Percentiles rank a stretch among this genome's conserved stretches.
Conservation (phyloP, 352 stramenopile genomes). For the Pythium pectinolyticum region DNA sequence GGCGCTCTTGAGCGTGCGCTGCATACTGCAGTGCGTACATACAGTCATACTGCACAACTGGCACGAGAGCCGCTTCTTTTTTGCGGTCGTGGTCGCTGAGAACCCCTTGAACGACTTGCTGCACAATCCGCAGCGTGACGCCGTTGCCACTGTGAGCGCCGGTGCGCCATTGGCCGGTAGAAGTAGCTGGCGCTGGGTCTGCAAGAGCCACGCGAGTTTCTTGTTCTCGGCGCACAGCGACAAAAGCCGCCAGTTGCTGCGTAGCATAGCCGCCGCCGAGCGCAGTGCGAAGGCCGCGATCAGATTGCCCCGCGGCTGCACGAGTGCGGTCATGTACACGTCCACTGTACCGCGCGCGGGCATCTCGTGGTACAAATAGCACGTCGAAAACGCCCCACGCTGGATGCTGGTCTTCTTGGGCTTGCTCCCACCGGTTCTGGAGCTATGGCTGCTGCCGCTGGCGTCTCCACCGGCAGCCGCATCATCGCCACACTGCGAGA, state of each 20-base stretch:
- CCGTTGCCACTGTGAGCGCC: not conserved
- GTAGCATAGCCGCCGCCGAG: conserved; percentile 15
- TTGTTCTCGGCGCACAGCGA: conserved; percentile 30
- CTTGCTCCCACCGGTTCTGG: too few relatives aligned
- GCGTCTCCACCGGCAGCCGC: too few relatives aligned
- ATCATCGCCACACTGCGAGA: conserved; percentile 10
- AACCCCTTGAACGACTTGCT: conserved; percentile 28
- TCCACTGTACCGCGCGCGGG: conserved; percentile 20
- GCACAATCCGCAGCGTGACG: conserved; percentile 25
- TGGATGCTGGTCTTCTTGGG: conserved; percentile 8
- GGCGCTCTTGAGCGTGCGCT: conserved; percentile 23
- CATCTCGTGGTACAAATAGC: conserved; percentile 33
- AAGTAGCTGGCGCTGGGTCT: conserved; percentile 32
- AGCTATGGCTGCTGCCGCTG: too few relatives aligned
- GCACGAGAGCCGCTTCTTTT: conserved; percentile 20
- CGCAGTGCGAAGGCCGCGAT: conserved; percentile 13
- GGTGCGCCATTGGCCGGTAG: not conserved
- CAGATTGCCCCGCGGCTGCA: conserved; percentile 25
- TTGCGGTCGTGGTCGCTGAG: too few relatives aligned
- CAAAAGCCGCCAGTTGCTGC: conserved; percentile 19
- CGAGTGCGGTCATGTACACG: conserved; percentile 31
- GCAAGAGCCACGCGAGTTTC: conserved; percentile 32
- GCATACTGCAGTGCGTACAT: conserved; percentile 24
- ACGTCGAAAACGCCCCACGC: conserved; percentile 24
- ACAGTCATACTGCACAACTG: conserved; percentile 26